Base-by-base conservation (phyloP, 345 rosid genomes). In the Hibiscus trionum region DNA sequence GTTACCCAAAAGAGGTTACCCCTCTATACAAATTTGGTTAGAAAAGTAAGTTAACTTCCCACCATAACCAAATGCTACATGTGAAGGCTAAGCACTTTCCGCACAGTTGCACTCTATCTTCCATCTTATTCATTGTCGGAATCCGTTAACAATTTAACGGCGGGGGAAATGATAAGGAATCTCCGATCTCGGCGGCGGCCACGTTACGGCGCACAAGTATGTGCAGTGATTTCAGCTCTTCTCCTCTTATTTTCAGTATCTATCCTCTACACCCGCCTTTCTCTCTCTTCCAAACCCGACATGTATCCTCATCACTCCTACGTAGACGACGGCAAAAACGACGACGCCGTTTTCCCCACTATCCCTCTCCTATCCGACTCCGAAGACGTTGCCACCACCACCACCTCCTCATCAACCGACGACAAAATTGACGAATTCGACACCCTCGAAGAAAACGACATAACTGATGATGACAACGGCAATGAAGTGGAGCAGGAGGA, bases 341-440 rank as follows among this genome's bases (percentile, higher is more conserved):
- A 49, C 69, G 86, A 78, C 73, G 71, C 72, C 26, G 77, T 79
- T 55, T 62, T 76, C 62, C 75, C 70, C 70, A 71, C 79, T 0
- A 82, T 82, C 46, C 83, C 90, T 60, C 73, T 87, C 33, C 73
- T 90, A 71, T 82, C 92, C 72, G 81, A 77, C 14, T 81, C 92
- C 70, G 81, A 77, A 11, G 86, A 83, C 7, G 75, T 62, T 58
- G 58, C 61, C 72, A 37, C 63, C 77, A 55, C 19, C 46, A 65
- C 69, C 55, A 39, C 65, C 31, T 2, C 55, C 17, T 39, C 75
- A 44, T 73, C 80, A 1, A 77, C 69, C 14, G 89, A 81, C 9
- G 91, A 89, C 78, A 82, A 81, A 76, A 90, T 90, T 82, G 97
- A 88, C 86, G 96, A 88, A 85, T 86, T 85, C 82, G 97, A 94